phyloP scores from a whole-genome alignment of 257 asterid genomes.

The Gentiana macrophylla region DNA sequence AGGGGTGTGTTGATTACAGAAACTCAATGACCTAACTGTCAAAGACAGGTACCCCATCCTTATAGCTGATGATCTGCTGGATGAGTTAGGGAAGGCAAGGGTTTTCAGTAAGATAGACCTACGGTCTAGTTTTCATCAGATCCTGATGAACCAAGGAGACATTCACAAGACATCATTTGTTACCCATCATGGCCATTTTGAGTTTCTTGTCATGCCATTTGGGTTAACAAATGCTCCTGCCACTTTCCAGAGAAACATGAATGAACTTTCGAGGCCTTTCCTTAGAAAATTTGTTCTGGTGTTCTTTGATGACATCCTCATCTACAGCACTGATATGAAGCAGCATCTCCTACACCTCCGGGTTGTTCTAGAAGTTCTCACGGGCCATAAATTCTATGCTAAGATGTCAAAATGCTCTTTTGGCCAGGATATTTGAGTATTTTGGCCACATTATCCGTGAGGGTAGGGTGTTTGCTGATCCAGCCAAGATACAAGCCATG shows the following conservation, averaged over 20 bases:
- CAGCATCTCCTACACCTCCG: not conserved
- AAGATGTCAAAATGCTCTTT: too few species aligned
- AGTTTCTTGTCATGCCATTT: not conserved
- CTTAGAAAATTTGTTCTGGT: too few species aligned
- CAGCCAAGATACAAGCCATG: not conserved
- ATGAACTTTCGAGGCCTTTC: too few species aligned
- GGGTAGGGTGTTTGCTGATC: not conserved
- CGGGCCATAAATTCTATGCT: not conserved
- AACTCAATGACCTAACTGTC: too few species aligned
- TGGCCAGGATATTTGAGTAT: not conserved
- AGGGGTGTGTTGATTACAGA: too few species aligned
- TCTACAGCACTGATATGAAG: not conserved
- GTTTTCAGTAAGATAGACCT: not conserved
- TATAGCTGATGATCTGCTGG: not conserved
- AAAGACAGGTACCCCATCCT: not conserved
- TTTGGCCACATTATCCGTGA: not conserved
- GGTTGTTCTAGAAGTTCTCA: not conserved
- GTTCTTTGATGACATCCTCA: too few species aligned
- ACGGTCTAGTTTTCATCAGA: not conserved
- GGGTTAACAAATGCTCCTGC: not conserved
- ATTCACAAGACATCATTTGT: too few species aligned
- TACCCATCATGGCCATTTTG: not conserved
- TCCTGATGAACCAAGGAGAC: too few species aligned
- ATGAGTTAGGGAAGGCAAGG: too few species aligned
- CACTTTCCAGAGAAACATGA: too few species aligned